A percentile compares a stretch with the other conserved stretches of the same genome.
These are phyloP conservation scores for Pseudogymnoascus sp. DNA, from an alignment of 2,329 filamentous ascomycete species.

Conservation along the genomic window DNA sequence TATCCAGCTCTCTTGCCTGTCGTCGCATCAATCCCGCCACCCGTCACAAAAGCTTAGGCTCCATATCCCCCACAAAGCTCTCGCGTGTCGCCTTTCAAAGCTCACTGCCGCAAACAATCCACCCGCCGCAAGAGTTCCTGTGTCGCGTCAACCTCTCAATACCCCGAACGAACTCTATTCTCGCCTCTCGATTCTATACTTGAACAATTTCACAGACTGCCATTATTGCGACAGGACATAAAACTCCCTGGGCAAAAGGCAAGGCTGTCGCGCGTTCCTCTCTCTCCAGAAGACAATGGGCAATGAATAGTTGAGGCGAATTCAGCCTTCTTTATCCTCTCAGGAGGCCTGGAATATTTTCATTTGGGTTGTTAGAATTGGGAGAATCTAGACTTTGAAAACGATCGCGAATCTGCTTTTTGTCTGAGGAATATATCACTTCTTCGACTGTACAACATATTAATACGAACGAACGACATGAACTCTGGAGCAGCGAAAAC, in stretches of 20 bases:
- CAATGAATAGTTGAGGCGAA: conserved; percentile 25
- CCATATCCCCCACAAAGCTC: conserved; percentile 6
- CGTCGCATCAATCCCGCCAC: neutral
- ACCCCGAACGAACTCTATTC: neutral
- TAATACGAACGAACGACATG: conserved; percentile 11
- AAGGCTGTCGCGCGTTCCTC: conserved; percentile 11
- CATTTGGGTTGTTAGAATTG: conserved; percentile 6
- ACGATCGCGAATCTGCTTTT: neutral
- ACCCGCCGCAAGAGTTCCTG: neutral
- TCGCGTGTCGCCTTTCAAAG: conserved; percentile 4
- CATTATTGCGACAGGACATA: conserved; percentile 1
- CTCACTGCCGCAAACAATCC: neutral
- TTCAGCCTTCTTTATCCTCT: conserved; percentile 20
- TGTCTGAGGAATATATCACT: neutral
- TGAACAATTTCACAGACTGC: neutral
- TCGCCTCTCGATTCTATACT: neutral
- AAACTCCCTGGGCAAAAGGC: neutral
- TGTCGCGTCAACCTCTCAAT: neutral
- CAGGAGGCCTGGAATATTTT: conserved; percentile 1
- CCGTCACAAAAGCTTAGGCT: conserved; percentile 6
- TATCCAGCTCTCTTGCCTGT: neutral
- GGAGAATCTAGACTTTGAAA: conserved; percentile 4
- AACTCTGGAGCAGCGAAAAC: conserved; percentile 11
- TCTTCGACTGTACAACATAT: conserved; percentile 3
- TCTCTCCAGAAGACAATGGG: conserved; percentile 23